A percentile compares a stretch with the other conserved stretches of the same genome.
phyloP scores from a whole-genome alignment of 1,284 basidiomycete genomes.

The Moesziomyces sp. region DNA sequence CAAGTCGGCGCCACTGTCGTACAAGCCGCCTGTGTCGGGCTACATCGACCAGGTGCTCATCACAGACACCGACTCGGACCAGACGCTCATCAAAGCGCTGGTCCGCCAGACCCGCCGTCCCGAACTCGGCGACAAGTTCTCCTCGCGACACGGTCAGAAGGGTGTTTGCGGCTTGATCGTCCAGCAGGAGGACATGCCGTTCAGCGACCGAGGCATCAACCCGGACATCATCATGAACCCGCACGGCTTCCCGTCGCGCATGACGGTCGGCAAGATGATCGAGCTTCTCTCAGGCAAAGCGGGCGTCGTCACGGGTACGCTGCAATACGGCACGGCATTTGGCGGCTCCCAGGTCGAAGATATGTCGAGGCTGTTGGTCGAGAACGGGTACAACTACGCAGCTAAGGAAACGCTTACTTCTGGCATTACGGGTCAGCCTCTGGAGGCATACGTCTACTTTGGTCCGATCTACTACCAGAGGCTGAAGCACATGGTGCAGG shows the following conservation, averaged over 20 bases:
- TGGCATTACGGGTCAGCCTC: conserved; percentile 94
- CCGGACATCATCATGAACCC: conserved; percentile 99
- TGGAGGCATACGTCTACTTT: conserved; percentile 98
- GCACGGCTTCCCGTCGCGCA: conserved; percentile 98
- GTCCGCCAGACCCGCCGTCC: conserved; percentile 96
- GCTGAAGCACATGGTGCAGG: conserved; percentile 79
- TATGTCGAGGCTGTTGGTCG: conserved; percentile 94
- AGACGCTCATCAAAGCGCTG: conserved; percentile 98
- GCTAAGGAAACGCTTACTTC: conserved; percentile 99
- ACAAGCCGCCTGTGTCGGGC: conserved; percentile 75
- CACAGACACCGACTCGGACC: conserved; percentile 88
- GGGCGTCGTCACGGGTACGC: conserved; percentile 84
- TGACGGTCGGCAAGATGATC: conserved; percentile 99
- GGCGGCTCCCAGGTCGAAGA: conserved; percentile 99
- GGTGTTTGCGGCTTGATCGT: conserved; percentile 98
- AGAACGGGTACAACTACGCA: conserved; percentile 94
- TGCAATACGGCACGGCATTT: conserved; percentile 93
- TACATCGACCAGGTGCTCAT: conserved; percentile 98
- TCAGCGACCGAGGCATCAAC: conserved; percentile 95
- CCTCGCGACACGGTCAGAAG: conserved; percentile 97
- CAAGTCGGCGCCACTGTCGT: conserved; percentile 69
- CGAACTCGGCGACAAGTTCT: conserved; percentile 98
- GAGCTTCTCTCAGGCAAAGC: conserved; percentile 85
- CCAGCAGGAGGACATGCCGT: conserved; percentile 98
- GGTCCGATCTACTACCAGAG: conserved; percentile 94